phyloP scores from a whole-genome alignment of 768 basidiomycete genomes.

The Kwoniella shandongensis region DNA sequence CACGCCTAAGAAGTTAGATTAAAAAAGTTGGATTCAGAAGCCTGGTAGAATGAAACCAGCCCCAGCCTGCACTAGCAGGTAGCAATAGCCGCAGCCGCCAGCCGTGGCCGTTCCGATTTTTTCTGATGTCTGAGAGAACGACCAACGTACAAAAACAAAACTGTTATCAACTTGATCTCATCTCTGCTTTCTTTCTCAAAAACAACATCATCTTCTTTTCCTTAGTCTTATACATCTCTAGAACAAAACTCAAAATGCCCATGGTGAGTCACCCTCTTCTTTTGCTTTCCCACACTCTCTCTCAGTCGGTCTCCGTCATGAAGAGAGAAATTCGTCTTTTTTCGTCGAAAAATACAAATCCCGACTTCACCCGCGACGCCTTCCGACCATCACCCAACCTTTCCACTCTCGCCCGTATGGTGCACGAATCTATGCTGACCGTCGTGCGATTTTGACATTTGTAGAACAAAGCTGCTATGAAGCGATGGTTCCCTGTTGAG shows the following conservation, averaged over 20 bases:
- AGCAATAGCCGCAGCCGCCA: too few relatives aligned
- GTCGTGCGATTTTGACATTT: too few relatives aligned
- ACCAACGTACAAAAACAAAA: slow-evolving; percentile 5
- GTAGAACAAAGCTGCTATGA: slow-evolving; percentile 20
- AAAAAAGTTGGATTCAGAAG: too few relatives aligned
- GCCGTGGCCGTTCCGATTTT: too few relatives aligned
- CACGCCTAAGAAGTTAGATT: too few relatives aligned
- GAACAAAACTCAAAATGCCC: slow-evolving; percentile 7
- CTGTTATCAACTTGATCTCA: background rate
- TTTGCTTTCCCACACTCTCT: background rate
- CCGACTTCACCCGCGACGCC: slow-evolving; percentile 9
- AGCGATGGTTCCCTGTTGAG: slow-evolving; percentile 72
- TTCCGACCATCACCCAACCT: slow-evolving; percentile 2
- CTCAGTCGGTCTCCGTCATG: too few relatives aligned
- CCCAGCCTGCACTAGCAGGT: too few relatives aligned
- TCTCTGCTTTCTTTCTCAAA: slow-evolving; percentile 5
- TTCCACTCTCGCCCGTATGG: too few relatives aligned
- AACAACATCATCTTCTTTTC: background rate
- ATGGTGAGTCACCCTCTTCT: slow-evolving; percentile 17
- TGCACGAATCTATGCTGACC: too few relatives aligned
- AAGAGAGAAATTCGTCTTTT: background rate
- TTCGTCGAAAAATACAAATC: slow-evolving; percentile 10
- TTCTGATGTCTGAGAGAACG: too few relatives aligned
- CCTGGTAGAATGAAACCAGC: too few relatives aligned
- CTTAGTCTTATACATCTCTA: background rate